These are phyloP conservation scores for Avena insularis DNA, from an alignment of 176 grass and related monocot genomes.

Conservation along the genomic window DNA sequence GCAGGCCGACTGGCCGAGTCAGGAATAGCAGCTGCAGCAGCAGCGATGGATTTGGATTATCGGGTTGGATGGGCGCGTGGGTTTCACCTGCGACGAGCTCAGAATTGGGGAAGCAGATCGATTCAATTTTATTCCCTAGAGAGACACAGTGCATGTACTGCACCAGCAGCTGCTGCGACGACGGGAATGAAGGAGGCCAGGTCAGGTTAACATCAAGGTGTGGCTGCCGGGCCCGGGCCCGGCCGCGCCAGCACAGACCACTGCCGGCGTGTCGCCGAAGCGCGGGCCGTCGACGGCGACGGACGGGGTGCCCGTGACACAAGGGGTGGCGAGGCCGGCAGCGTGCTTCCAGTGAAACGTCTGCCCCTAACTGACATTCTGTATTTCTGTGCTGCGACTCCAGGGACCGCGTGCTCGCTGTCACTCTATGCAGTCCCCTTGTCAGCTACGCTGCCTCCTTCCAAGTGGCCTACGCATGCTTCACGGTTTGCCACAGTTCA, in stretches of 20 bases:
- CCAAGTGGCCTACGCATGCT: too few species aligned
- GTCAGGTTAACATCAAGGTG: conserved; percentile 36
- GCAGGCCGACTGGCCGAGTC: conserved; percentile 18
- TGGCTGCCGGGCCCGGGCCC: background rate
- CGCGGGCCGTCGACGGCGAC: conserved; percentile 1
- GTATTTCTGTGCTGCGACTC: conserved; percentile 7
- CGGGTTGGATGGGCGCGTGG: background rate
- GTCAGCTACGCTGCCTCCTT: background rate
- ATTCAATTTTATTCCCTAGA: conserved; percentile 16
- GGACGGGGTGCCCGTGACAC: conserved; percentile 37
- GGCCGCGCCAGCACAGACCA: background rate
- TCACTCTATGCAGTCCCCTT: background rate
- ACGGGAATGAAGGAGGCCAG: background rate
- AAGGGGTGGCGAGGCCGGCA: conserved; percentile 39
- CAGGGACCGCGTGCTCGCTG: conserved; percentile 35
- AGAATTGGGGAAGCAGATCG: conserved; percentile 36
- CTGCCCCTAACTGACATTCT: conserved; percentile 27
- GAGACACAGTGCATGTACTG: conserved; percentile 25
- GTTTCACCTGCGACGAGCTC: conserved; percentile 31
- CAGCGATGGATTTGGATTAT: background rate
- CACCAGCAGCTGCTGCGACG: background rate
- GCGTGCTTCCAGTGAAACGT: conserved; percentile 30
- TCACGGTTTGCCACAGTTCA: too few species aligned
- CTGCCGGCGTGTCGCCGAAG: background rate
- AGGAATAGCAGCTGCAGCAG: conserved; percentile 19